Base-by-base conservation (phyloP, 2,329 filamentous ascomycete genomes). In the Colletotrichum sp. region DNA sequence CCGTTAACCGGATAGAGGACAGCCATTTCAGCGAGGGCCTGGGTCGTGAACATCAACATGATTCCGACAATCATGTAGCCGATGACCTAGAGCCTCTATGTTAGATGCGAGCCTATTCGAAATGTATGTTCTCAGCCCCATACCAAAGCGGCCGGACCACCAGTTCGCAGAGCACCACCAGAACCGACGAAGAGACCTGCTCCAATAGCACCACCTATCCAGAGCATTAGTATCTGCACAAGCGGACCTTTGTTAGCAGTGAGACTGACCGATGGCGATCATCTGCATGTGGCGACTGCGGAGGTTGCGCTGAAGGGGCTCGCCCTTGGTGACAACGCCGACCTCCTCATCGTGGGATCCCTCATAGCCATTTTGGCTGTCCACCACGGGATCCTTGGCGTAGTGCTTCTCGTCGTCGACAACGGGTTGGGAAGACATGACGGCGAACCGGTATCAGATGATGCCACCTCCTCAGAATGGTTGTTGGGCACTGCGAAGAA, bases 181-280 rank as follows among this genome's bases (percentile, higher is more conserved):
- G 90, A 91, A 79, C 90, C 90, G 80, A 92, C 90, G 82, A 92
- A 92, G 85, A 92, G 91, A 85, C 90, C 90, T 80, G 90, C 90
- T 82, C 90, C 90, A 71, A 92, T 92, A n/a, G 90, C 90, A 76
- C 90, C 90, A 67, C 90, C 89, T 91, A 74, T 91, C 89, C 28
- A 57, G 30, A 63, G 28, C n/a, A 8, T 28, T 49, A 34, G 15
- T 75, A 75, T 44, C 65, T 77, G 73, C 55, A 78, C 79, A 78
- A 79, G 81, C n/a, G 78, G 80, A 2, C 78, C 28, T 28, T 15
- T 10, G 21, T 28, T 8, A 39, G 21, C 13, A 21, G 52, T 12
- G 21, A n/a, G 34, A 28, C 66, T 24, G 70, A 81, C 90, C 90
- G 72, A 92, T 91, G 79, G 90, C 89, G 82, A 92, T 92, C 90